Evolutionary conservation across 331 rosid genomes (phyloP).

Genomic region (Quercus lobata): DNA sequence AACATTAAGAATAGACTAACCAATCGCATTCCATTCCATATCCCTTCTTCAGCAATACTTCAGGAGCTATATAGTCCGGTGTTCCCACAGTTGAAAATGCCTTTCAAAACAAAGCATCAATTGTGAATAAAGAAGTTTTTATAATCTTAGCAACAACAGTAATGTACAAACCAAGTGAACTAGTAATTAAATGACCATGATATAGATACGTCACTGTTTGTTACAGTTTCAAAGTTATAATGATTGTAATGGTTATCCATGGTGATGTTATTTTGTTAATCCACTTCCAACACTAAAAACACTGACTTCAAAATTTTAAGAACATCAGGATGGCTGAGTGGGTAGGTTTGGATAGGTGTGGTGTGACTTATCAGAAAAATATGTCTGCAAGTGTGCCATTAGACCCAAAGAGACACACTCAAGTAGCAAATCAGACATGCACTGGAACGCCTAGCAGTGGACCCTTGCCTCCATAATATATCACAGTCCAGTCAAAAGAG

Average conservation of each 20-base stretch:
- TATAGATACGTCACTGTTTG: conserved; percentile 4
- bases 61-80: conserved; percentile 99
- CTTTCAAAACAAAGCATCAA: conserved; percentile 35
- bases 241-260: neutral
- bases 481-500: neutral
- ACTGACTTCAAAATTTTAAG: neutral
- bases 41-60: conserved; percentile 94
- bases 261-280: neutral
- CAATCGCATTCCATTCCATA: conserved; percentile 99
- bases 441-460: neutral
- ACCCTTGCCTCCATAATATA: neutral
- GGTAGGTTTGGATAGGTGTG: neutral
- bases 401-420: neutral
- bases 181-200: conserved; percentile 13
- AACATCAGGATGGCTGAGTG: neutral
- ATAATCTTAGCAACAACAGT: conserved; percentile 11
- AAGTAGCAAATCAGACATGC: neutral
- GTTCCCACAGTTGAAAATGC: conserved; percentile 99
- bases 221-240: neutral
- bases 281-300: neutral
- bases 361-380: neutral
- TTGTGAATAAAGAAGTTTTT: conserved; percentile 25
- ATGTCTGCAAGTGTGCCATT: neutral
- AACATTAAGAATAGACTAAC: conserved; percentile 49
- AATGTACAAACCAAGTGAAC: conserved; percentile 14